phyloP scores from a whole-genome alignment of 148 eudicot genomes.

The Camellia granthamiana region DNA sequence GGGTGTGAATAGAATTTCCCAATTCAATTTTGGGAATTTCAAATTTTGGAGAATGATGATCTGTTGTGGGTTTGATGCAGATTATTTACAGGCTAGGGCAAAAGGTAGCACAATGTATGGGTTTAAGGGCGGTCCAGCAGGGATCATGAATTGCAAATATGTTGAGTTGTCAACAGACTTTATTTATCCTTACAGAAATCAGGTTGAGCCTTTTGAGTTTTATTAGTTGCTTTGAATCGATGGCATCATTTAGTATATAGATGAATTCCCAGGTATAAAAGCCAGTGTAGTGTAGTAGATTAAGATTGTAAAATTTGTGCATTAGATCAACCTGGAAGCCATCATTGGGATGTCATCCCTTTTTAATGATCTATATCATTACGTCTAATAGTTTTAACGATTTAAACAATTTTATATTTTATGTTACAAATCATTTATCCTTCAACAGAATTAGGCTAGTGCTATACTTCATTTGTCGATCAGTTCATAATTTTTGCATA shows the following conservation, averaged over 20 bases:
- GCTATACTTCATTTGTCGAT: background rate
- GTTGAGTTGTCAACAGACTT: conserved; percentile 26
- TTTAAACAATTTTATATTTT: no score
- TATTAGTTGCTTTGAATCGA: no score
- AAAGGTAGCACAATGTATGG: conserved; percentile 39
- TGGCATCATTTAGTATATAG: background rate
- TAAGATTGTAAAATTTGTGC: background rate
- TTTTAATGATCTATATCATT: no score
- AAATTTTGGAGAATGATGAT: background rate
- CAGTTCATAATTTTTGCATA: background rate
- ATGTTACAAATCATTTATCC: no score
- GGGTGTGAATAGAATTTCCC: no score
- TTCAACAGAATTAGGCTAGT: no score
- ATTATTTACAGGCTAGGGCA: conserved; percentile 30
- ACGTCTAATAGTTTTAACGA: no score
- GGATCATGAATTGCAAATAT: conserved; percentile 40
- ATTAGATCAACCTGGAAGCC: background rate
- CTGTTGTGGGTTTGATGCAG: conserved; percentile 17
- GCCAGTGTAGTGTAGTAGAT: background rate
- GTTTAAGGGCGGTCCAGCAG: conserved; percentile 40
- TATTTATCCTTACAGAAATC: conserved; percentile 37
- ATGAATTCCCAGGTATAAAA: background rate
- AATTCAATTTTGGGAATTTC: no score
- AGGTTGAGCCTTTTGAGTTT: conserved; percentile 18
- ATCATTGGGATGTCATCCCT: no score